Base-by-base conservation (phyloP, 352 stramenopile species). In the Pythium volutum region DNA sequence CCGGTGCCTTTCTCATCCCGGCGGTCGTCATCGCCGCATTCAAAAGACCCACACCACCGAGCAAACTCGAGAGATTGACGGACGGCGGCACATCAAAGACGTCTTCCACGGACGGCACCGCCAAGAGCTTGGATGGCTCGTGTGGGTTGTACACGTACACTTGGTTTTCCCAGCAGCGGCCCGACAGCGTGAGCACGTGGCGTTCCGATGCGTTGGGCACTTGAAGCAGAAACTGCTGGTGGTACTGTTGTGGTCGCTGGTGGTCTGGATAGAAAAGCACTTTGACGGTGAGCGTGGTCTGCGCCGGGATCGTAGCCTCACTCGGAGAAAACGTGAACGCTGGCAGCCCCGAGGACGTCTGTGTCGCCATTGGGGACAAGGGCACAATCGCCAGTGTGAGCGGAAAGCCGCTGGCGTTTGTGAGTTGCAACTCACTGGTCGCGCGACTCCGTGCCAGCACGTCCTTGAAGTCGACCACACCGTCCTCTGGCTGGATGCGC, bases 131-230 rank as follows among this genome's bases (percentile, higher is more conserved):
- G 1, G 49, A 29, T 27, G 57, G 26, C 14, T 62, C 18, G 25
- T 22, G 54, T 2, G 71, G 79, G 18, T 70, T 73, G 34, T 80
- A 82, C 8, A 89, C 70, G 57, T 90, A 93, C 3, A 93, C 53
- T 39, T 95, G 84, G 36, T 87, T 83, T 55, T 92, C 84, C 80
- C 84, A 92, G 61, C 84, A 91, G 0, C 81, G 74, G 2, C 81
- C 82, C n/a, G 74, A 69, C 9, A 87, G 27, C 16, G 53, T 64
- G 2, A 91, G 34, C 5, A 90, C 22, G 56, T 93, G 77, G 2
- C 76, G 71, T 46, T 95, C 83, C 5, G 68, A 81, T 49, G 91
- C 79, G 56, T 92, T 92, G 0, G 86, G 82, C 2, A 93, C 84
- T 47, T 86, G 69, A 36, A 95, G 77, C 8, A 76, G 74, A 34